Evolutionary conservation across 371 early-diverging fungal species (phyloP), one percentile per base, ranked within the genome.

Genomic region (Mortierella polycephala): DNA sequence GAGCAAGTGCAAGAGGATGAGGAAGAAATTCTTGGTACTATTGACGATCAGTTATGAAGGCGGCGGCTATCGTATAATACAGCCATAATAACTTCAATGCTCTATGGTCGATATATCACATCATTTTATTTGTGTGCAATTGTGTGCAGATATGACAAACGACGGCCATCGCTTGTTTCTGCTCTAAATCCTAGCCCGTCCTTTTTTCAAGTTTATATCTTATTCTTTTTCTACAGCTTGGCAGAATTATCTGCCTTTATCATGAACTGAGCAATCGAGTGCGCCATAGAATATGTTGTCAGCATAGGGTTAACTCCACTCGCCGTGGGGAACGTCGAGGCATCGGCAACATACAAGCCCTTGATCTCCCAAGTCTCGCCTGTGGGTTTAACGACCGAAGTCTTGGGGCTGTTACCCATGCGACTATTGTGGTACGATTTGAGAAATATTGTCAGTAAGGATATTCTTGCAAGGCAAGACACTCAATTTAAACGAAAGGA

Each of bases 241-340:
- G 80, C 44, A 4, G 69, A 12, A 18, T 21, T 18, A 3, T 73
- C 71, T 7, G 61, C 61, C 39, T 60, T 46, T 60, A 69, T 68
- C 52, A 79, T 65, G 54, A 79, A 79, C 49, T 79, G 80, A 11
- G 80, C 80, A 20, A 79, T 79, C 12, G 80, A 79, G 44, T 73
- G 64, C 0, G 73, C 50, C 40, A 79, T 59, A 5, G 80, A 69
- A 54, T 69, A 73, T 16, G 80, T 73, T 4, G 80, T 79, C 70
- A 79, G 64, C 93, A 94, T 94, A 14, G 94, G 93, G 74, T 93
- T 92, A 59, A 94, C 94, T 60, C 95, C 92, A 40, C 91, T 84
- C 6, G 89, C 85, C 4, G 94, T 90, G 6, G 95, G 94, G 74
- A 94, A 90, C 41, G 90, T 42, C 6, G 88, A 88, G 0, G 92